Percentiles rank a stretch among this genome's conserved stretches.
phyloP scores from a whole-genome alignment of 140 eudicot species.

The Anethum foeniculum region DNA sequence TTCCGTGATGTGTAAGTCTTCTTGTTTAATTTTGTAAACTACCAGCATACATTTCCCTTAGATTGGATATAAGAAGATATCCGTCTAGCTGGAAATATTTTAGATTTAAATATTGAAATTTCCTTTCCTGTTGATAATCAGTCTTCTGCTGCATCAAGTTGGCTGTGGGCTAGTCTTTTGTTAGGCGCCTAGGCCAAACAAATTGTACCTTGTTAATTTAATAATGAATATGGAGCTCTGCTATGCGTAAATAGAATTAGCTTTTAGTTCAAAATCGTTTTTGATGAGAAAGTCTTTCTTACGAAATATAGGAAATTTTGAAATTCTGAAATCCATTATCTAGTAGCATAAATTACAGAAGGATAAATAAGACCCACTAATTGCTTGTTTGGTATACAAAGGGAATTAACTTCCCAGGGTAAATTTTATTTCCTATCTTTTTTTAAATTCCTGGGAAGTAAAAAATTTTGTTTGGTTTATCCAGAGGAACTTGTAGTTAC shows the following conservation, averaged over 20 bases:
- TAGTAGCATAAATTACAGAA: not conserved
- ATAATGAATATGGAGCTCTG: not conserved
- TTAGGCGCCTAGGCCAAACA: not conserved
- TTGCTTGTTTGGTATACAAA: not conserved
- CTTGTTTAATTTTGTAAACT: not conserved
- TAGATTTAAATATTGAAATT: not conserved
- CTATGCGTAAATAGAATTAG: not conserved
- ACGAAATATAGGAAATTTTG: not conserved
- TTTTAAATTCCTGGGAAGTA: too few species aligned
- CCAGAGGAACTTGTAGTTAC: too few species aligned
- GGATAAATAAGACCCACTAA: not conserved
- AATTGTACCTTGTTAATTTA: not conserved
- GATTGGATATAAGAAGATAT: not conserved
- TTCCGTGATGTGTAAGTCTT: slow-evolving; percentile 62
- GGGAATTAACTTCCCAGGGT: too few species aligned
- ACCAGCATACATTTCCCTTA: not conserved
- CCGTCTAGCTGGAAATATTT: not conserved
- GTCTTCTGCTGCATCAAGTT: not conserved
- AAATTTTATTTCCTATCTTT: too few species aligned
- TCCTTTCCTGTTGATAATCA: not conserved
- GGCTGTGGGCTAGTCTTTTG: not conserved
- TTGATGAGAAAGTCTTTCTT: not conserved
- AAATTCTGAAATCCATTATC: not conserved
- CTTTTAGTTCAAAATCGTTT: not conserved
- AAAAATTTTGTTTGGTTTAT: too few species aligned